Evolutionary conservation across 2,329 filamentous ascomycete genomes (phyloP).

Genomic region (Colletotrichum incanum): DNA sequence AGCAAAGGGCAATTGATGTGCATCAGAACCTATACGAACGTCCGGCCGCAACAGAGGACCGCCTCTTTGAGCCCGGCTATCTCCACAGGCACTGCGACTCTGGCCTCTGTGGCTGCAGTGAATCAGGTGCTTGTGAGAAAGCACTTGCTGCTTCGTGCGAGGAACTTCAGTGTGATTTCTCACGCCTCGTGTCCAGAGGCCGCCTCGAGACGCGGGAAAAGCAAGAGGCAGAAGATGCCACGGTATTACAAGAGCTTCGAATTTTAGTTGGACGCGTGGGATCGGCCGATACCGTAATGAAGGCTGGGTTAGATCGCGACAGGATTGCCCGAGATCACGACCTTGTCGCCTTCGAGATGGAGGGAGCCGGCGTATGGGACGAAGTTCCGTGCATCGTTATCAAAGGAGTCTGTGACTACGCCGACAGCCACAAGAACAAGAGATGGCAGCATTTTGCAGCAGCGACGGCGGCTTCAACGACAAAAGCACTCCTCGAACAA

Average conservation of each 20-base stretch:
- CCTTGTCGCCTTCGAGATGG: conserved; percentile 29
- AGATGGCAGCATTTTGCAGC: not conserved
- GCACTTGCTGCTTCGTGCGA: conserved; percentile 44
- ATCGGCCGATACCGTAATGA: conserved; percentile 53
- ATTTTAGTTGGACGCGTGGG: conserved; percentile 14
- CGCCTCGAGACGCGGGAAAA: not conserved
- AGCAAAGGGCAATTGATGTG: not conserved
- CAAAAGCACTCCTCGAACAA: not conserved
- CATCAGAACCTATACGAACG: conserved; percentile 35
- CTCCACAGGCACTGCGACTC: conserved; percentile 51
- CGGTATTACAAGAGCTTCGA: not conserved
- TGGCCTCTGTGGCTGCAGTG: not conserved
- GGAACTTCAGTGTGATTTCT: conserved; percentile 47
- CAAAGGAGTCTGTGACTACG: not conserved
- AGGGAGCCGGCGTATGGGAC: conserved; percentile 20
- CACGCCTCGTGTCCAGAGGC: not conserved
- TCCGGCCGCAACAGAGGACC: conserved; percentile 51
- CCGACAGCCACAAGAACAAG: not conserved
- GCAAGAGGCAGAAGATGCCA: not conserved
- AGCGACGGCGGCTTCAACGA: not conserved
- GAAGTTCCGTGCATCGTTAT: not conserved
- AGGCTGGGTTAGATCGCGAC: conserved; percentile 35
- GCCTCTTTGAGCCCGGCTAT: conserved; percentile 50
- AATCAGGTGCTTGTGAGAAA: conserved; percentile 44
- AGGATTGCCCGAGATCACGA: not conserved